Evolutionary conservation across 306 rosid genomes (phyloP).

Genomic region (Vigna angularis): DNA sequence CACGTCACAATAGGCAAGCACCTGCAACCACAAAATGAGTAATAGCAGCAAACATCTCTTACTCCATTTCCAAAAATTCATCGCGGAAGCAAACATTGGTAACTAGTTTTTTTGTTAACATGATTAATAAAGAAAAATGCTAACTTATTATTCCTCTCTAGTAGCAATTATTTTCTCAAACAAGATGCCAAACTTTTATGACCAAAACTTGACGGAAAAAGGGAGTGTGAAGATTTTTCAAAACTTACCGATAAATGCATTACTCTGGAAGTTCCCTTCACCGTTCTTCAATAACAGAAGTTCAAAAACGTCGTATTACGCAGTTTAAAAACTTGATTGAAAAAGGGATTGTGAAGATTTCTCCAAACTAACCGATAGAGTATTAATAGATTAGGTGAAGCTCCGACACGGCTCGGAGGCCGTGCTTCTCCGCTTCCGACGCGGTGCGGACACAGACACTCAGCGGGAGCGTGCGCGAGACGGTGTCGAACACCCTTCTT

Average conservation of each 20-base stretch:
- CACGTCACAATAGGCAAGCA: slow-evolving; percentile 17
- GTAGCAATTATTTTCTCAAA: not conserved
- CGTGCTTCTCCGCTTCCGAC: no score
- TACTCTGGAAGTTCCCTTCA: not conserved
- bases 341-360: no score
- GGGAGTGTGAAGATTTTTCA: not conserved
- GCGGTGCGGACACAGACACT: no score
- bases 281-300: not conserved
- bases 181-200: not conserved
- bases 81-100: not conserved
- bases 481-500: no score
- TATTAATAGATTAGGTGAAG: no score
- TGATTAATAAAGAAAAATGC: not conserved
- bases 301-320: not conserved
- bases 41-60: not conserved
- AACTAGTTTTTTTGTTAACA: not conserved
- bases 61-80: slow-evolving; percentile 4
- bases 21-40: not conserved
- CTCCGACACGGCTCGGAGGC: no score
- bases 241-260: not conserved
- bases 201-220: not conserved
- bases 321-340: not conserved
- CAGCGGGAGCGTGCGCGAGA: no score
- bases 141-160: not conserved
- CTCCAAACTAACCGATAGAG: no score